Evolutionary conservation across 1,284 basidiomycete genomes (phyloP).

Genomic region (Boletus sp.): DNA sequence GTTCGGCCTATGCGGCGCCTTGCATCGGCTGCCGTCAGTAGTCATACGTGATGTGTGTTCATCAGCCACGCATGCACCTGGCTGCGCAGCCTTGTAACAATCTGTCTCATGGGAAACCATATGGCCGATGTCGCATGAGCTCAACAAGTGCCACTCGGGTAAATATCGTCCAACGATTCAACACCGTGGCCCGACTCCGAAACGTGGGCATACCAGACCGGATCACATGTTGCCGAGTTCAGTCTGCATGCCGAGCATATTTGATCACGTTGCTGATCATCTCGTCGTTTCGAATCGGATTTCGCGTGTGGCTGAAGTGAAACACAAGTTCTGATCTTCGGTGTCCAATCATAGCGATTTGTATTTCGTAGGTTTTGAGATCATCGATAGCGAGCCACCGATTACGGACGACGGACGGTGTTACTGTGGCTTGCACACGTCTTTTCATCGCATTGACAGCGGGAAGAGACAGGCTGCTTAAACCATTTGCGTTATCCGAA

Average conservation of each 20-base stretch:
- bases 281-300: slow-evolving; percentile 1
- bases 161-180: neutral
- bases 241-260: neutral
- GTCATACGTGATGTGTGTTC: slow-evolving; percentile 50
- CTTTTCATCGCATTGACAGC: neutral
- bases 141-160: neutral
- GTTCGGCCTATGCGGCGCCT: slow-evolving; percentile 52
- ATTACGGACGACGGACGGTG: slow-evolving; percentile 54
- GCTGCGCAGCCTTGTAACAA: neutral
- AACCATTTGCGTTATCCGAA: slow-evolving; percentile 10
- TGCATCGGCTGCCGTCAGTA: slow-evolving; percentile 75
- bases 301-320: slow-evolving; percentile 6
- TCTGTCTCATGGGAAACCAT: neutral
- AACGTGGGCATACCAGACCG: slow-evolving; percentile 30
- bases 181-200: neutral
- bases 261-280: neutral
- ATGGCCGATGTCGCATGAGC: no score
- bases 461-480: neutral
- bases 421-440: slow-evolving; percentile 36
- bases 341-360: slow-evolving; percentile 39
- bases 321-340: slow-evolving; percentile 1
- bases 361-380: slow-evolving; percentile 56
- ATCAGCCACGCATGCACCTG: neutral
- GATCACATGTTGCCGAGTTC: neutral
- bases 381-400: slow-evolving; percentile 70